A percentile compares a stretch with the other conserved stretches of the same genome.
Conservation (phyloP, 2,329 filamentous ascomycete genomes). For the Sodiomyces alkalinus region DNA sequence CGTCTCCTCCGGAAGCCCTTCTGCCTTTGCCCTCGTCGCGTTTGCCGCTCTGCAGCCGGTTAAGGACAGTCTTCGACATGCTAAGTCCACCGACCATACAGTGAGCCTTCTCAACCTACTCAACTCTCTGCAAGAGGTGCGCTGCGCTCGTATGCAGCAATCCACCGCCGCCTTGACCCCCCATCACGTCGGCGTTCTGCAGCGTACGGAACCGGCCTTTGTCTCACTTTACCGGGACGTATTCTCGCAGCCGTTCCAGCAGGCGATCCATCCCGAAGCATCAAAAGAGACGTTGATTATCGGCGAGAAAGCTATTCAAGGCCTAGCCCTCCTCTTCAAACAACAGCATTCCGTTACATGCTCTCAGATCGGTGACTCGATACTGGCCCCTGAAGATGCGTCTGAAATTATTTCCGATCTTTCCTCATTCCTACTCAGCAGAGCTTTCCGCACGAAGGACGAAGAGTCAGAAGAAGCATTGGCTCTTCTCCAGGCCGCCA, state of each 20-base stretch:
- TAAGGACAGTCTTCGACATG: constrained; percentile 32
- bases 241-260: constrained; percentile 21
- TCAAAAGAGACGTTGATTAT: constrained; percentile 23
- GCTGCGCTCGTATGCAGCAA: constrained; percentile 22
- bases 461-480: constrained; percentile 2
- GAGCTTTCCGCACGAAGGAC: constrained; percentile 2
- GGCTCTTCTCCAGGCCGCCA: constrained; percentile 23
- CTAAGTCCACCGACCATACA: constrained; percentile 32
- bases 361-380: constrained; percentile 5
- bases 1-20: constrained; percentile 30
- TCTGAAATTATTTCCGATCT: constrained; percentile 20
- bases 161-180: too few relatives aligned
- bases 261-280: constrained; percentile 12
- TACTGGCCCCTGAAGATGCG: constrained; percentile 18
- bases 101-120: constrained; percentile 36
- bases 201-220: constrained; percentile 20
- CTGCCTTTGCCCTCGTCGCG: constrained; percentile 31
- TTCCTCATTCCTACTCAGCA: constrained; percentile 12
- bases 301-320: constrained; percentile 27
- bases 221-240: constrained; percentile 26
- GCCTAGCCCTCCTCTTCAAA: constrained; percentile 27
- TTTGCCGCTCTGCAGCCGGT: constrained; percentile 31
- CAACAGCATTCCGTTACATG: constrained; percentile 18
- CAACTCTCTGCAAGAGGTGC: constrained; percentile 32
- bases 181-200: too few relatives aligned